Conservation (phyloP, 306 rosid species). For the Quercus suber region DNA sequence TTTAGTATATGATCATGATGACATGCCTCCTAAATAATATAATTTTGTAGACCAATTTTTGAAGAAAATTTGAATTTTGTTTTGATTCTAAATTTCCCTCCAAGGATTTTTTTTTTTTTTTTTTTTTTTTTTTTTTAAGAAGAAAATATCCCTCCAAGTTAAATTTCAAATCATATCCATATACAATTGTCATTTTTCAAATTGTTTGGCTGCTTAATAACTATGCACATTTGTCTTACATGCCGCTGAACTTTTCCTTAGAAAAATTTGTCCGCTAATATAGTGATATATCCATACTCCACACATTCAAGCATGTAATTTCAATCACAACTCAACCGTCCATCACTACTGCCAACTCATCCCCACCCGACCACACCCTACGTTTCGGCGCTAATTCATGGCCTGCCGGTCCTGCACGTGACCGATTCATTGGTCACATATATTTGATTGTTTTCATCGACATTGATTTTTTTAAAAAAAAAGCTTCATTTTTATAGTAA, state of each 20-base stretch:
- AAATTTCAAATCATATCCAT: neutral
- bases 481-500: too few species aligned
- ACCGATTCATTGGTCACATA: too few species aligned
- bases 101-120: neutral
- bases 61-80: neutral
- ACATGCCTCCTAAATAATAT: neutral
- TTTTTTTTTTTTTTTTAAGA: too few species aligned
- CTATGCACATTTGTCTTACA: neutral
- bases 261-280: neutral
- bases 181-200: too few species aligned
- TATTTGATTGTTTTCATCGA: too few species aligned
- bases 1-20: neutral
- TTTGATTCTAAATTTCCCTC: constrained; percentile 1
- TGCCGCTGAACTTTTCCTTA: neutral
- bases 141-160: constrained; percentile 8
- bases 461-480: too few species aligned
- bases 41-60: too few species aligned
- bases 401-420: neutral
- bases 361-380: neutral
- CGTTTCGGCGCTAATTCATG: neutral
- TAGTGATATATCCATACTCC: too few species aligned
- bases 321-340: neutral
- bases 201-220: too few species aligned
- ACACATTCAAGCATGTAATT: neutral
- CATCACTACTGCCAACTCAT: neutral